phyloP scores from a whole-genome alignment of 805 yeast species.

The Yamadazyma akitaensis region DNA sequence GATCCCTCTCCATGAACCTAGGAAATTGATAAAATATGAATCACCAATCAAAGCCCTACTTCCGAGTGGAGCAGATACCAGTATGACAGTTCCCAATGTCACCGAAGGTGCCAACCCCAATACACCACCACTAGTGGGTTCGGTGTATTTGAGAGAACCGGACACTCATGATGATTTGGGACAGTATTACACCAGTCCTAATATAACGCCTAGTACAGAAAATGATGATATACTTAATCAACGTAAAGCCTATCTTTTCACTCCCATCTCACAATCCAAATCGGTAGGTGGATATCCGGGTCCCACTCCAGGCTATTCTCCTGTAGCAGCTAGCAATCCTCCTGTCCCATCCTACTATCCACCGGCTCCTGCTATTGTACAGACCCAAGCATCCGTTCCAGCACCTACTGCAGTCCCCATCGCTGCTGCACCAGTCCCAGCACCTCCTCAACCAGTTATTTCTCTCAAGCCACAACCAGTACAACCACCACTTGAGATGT shows the following conservation, averaged over 20 bases:
- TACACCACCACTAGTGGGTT: conserved; percentile 94
- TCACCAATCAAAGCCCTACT: conserved; percentile 82
- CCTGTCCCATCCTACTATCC: background rate
- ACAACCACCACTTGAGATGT: conserved; percentile 5
- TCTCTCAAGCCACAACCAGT: conserved; percentile 3
- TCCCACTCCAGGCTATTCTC: conserved; percentile 1
- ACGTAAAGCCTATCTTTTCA: conserved; percentile 40
- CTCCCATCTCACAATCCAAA: conserved; percentile 44
- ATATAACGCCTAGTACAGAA: conserved; percentile 37
- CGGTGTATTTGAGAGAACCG: conserved; percentile 75
- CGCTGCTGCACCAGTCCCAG: background rate
- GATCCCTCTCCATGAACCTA: conserved; percentile 62
- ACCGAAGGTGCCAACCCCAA: conserved; percentile 69
- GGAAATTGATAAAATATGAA: conserved; percentile 69
- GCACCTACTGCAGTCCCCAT: background rate
- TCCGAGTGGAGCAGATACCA: conserved; percentile 67
- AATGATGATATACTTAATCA: conserved; percentile 34
- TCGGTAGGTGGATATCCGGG: conserved; percentile 8
- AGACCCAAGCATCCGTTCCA: background rate
- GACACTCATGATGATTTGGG: conserved; percentile 81
- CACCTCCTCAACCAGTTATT: background rate
- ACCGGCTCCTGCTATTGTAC: background rate
- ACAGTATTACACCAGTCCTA: conserved; percentile 50
- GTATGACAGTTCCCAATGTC: conserved; percentile 80
- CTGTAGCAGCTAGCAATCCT: background rate